Evolutionary conservation across 2,329 filamentous ascomycete genomes (phyloP).

Genomic region (Paramyrothecium sp.): DNA sequence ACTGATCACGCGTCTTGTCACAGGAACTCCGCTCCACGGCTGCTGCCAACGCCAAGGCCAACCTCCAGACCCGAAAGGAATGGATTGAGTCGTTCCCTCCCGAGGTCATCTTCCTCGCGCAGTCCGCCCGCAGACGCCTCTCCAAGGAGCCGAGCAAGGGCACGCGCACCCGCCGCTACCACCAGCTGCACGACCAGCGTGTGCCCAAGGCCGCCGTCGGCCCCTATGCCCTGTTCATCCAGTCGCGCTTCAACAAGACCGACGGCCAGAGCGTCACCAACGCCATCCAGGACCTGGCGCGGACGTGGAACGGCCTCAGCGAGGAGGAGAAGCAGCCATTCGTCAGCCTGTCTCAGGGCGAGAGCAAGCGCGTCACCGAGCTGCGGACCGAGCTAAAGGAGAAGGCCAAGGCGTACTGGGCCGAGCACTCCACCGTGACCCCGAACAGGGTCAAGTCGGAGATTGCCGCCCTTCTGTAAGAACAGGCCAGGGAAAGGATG

Average conservation of each 20-base stretch:
- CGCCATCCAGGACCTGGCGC: constrained; percentile 17
- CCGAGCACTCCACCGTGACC: constrained; percentile 5
- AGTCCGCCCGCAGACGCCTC: constrained; percentile 43
- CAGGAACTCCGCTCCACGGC: constrained; percentile 30
- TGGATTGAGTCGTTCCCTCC: constrained; percentile 47
- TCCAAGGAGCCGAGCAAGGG: constrained; percentile 28
- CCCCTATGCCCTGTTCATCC: constrained; percentile 35
- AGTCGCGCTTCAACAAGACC: neutral
- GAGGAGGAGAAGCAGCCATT: constrained; percentile 40
- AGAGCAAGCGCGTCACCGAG: constrained; percentile 20
- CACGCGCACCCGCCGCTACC: neutral
- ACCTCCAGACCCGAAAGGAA: constrained; percentile 41
- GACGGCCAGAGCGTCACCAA: constrained; percentile 12
- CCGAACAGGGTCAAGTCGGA: neutral
- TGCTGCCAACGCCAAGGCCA: constrained; percentile 39
- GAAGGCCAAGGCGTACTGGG: constrained; percentile 12
- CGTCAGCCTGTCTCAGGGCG: constrained; percentile 23
- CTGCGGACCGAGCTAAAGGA: constrained; percentile 28
- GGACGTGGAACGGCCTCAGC: constrained; percentile 43
- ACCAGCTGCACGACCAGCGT: constrained; percentile 44
- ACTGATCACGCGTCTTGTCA: neutral
- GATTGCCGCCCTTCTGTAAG: too few species aligned
- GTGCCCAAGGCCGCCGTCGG: constrained; percentile 36
- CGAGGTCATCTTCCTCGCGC: constrained; percentile 42
- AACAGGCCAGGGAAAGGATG: too few species aligned